phyloP scores from a whole-genome alignment of 106 monocot species.

The Apostasia ramifera region DNA sequence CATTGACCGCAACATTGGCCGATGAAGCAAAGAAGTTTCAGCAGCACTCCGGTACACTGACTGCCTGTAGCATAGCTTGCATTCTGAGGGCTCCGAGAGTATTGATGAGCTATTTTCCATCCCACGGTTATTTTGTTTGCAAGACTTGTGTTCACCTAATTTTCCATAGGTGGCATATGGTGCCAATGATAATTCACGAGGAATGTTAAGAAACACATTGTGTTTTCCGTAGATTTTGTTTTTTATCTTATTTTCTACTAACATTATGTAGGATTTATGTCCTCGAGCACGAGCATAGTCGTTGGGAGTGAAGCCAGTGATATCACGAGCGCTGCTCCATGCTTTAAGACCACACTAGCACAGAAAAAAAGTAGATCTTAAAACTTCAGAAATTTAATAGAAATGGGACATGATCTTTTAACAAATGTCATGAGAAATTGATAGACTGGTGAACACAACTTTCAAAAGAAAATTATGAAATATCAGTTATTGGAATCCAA shows the following conservation, averaged over 20 bases:
- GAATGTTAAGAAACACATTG: constrained; percentile 34
- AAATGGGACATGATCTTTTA: neutral
- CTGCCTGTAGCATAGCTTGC: constrained; percentile 42
- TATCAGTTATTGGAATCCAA: no score
- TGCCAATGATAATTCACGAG: constrained; percentile 3
- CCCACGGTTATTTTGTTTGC: constrained; percentile 12
- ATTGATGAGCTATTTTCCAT: constrained; percentile 14
- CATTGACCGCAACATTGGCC: constrained; percentile 53
- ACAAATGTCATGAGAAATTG: no score
- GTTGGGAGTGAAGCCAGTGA: constrained; percentile 51
- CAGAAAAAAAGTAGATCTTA: neutral
- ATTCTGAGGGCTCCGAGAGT: neutral
- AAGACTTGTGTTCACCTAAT: neutral
- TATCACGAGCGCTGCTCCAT: constrained; percentile 58
- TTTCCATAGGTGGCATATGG: neutral
- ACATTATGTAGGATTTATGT: constrained; percentile 40
- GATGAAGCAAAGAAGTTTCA: constrained; percentile 26
- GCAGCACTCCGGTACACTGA: neutral
- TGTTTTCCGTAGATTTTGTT: constrained; percentile 6
- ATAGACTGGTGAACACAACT: no score
- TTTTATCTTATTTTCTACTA: constrained; percentile 50
- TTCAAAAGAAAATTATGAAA: no score
- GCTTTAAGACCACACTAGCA: constrained; percentile 64
- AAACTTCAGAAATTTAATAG: neutral
- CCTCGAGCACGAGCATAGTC: constrained; percentile 58